These are phyloP conservation scores for Penicillium sp. DNA, from an alignment of 2,329 filamentous ascomycete genomes.

Conservation along the genomic window DNA sequence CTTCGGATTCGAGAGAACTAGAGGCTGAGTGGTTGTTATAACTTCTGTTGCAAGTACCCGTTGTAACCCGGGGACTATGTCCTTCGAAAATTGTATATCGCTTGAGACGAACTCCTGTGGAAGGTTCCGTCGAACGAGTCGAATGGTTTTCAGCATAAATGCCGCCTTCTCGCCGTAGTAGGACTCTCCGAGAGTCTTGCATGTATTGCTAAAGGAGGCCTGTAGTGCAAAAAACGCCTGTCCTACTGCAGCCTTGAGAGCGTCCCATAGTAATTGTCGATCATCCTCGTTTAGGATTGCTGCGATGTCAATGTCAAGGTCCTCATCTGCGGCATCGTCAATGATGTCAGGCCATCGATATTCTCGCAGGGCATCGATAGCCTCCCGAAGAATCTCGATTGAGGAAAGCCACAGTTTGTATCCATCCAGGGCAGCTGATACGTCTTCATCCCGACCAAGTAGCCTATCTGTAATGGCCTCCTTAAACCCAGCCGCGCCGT, in stretches of 20 bases:
- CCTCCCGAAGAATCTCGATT: constrained; percentile 58
- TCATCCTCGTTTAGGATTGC: constrained; percentile 72
- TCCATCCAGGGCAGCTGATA: constrained; percentile 64
- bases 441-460: constrained; percentile 72
- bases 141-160: constrained; percentile 74
- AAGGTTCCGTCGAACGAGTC: constrained; percentile 73
- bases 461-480: constrained; percentile 70
- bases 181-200: constrained; percentile 53
- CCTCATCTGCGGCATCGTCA: constrained; percentile 46
- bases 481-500: constrained; percentile 71
- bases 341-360: constrained; percentile 44
- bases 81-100: constrained; percentile 59
- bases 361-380: constrained; percentile 41
- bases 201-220: constrained; percentile 46
- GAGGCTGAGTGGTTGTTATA: constrained; percentile 47
- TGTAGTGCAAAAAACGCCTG: constrained; percentile 63
- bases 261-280: constrained; percentile 65
- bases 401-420: constrained; percentile 77
- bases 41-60: constrained; percentile 62
- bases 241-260: constrained; percentile 61
- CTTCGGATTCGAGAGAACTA: constrained; percentile 51
- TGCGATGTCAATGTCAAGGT: constrained; percentile 40
- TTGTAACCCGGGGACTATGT: constrained; percentile 69
- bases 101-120: constrained; percentile 55
- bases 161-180: constrained; percentile 56